Base-by-base conservation (phyloP, 768 basidiomycete species). In the Roridomyces roridus region DNA sequence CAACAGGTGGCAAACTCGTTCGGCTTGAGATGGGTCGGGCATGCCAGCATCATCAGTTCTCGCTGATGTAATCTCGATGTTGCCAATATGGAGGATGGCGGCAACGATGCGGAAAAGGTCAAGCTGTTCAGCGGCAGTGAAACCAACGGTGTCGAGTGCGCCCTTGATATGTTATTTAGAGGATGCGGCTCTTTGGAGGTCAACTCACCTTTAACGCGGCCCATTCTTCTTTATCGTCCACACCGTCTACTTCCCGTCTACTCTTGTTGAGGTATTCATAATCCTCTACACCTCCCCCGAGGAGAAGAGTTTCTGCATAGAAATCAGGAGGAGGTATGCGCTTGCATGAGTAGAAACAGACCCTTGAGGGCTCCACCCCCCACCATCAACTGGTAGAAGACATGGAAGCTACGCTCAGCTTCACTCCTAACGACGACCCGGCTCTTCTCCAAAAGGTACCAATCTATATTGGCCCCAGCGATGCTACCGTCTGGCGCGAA, bases 371-470 rank as follows among this genome's bases (percentile, higher is more conserved):
- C 69, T 3, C 85, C 82, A 15, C 82, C 85, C n/a, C 91, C 91
- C 26, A 87, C 86, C 67, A 99, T 78, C 25, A 98, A 67, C 74
- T 98, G 95, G 71, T 98, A 99, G 72, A 99, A 98, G 2, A 98
- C 92, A 71, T 98, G 97, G 68, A 98, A 99, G 68, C 85, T 91
- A 29, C 97, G 81, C 74, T 99, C 97, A 0, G 91, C 92, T 55
- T 89, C 87, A 59, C 86, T 92, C 49, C 97, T 79, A 36, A 86
- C 85, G 8, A 96, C 93, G 3, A 99, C 96, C 60, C 97, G 78
- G 67, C 94, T 96, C 80, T 99, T 99, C 79, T 99, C 97, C 53
- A 99, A 77, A 26, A 99, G 79, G 70, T 99, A 99, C 97, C 97
- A 98, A 71, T 99, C 96, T 57, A 98, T 94, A 68, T 95, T 98